Percentiles rank a stretch among this genome's conserved stretches.
phyloP scores from a whole-genome alignment of 345 rosid species.

The Rhizophora mangle region DNA sequence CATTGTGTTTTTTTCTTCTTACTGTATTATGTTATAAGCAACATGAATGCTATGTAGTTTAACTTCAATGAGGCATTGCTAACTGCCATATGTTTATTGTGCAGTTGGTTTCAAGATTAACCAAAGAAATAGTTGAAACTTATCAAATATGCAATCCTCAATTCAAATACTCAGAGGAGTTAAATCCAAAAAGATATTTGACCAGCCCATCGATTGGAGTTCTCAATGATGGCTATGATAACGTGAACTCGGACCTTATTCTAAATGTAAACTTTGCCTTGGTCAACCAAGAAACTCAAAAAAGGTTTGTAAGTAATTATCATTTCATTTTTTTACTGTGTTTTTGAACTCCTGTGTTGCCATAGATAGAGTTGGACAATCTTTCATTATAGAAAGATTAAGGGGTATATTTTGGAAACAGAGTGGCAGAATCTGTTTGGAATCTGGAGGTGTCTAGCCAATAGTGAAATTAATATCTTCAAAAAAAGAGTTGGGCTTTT shows the following conservation, averaged over 20 bases:
- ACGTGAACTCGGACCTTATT: slow-evolving; percentile 93
- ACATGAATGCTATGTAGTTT: not conserved
- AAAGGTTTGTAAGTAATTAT: slow-evolving; percentile 55
- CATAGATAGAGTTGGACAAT: not conserved
- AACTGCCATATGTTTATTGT: slow-evolving; percentile 24
- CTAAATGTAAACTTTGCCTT: slow-evolving; percentile 69
- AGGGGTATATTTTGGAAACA: not conserved
- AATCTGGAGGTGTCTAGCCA: not conserved
- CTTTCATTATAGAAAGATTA: not conserved
- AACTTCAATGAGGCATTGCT: slow-evolving; percentile 20
- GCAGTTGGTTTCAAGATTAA: slow-evolving; percentile 87
- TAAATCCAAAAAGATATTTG: slow-evolving; percentile 93
- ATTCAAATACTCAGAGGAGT: slow-evolving; percentile 84
- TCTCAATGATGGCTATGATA: slow-evolving; percentile 91
- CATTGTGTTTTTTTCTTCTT: not conserved
- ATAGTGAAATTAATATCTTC: not conserved
- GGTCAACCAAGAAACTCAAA: slow-evolving; percentile 67
- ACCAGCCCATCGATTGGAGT: slow-evolving; percentile 92
- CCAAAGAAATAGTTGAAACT: slow-evolving; percentile 82
- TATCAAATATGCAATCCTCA: slow-evolving; percentile 84
- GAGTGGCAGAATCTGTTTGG: not conserved
- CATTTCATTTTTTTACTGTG: slow-evolving; percentile 1
- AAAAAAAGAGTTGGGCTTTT: not conserved
- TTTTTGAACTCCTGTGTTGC: slow-evolving; percentile 5
- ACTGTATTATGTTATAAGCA: not conserved